Base-by-base conservation (phyloP, 345 rosid genomes). In the Pistacia atlantica region DNA sequence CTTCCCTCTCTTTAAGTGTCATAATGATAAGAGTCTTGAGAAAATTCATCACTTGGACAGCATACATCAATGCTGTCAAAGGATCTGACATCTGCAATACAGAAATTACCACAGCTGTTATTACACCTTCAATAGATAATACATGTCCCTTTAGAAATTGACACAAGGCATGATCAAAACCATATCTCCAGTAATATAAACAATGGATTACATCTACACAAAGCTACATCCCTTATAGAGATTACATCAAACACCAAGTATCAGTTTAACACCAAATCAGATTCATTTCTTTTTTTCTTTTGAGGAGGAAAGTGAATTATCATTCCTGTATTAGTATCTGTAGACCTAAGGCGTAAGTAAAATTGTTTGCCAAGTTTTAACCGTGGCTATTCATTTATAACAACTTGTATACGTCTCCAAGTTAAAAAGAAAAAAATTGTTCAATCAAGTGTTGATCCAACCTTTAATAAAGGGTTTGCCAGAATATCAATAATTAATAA, bases 31-130 rank as follows among this genome's bases (percentile, higher is more conserved):
- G 97, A 51, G 89, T 90, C 84, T 88, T 92, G 25, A 97, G 97
- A 85, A 97, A 90, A 80, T 97, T 97, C 97, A 94, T 97, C 76
- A 92, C 96, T 87, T 92, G 95, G 74, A 97, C 98, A 3, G 96
- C 98, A 77, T 91, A 90, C 99, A 97, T 91, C 74, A 97, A 79
- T 65, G 99, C 98, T 3, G 99, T 97, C 77, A 97, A 82, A 33
- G 99, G 99, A 87, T 97, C 99, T 22, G 92, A 85, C 99, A 96
- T 92, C 98, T 96, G 91, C 87, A 77, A 76, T 63, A 68, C 77
- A 80, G 52, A 67, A 72, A 69, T 14, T 7, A 61, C 25, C 4
- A 33, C 13, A 37, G 33, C 58, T 17, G 63, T 79, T 57, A 79
- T 17, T 77, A 33, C 72, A 65, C 51, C 25, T 61, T 67, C 67